These are phyloP conservation scores for Debaryomycetaceae sp. DNA, from an alignment of 1,139 yeast genomes.

Conservation along the genomic window DNA sequence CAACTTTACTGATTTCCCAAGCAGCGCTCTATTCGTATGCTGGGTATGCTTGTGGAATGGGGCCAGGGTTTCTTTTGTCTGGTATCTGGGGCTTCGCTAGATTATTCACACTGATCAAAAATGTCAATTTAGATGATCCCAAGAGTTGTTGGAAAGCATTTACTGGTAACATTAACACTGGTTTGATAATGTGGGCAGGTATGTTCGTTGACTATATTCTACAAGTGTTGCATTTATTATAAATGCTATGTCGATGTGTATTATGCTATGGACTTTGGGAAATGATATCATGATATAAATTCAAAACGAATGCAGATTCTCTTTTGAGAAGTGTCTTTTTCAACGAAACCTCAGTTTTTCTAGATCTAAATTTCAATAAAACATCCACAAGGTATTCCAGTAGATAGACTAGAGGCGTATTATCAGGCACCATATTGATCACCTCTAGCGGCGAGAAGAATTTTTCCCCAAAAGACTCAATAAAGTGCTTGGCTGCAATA, in stretches of 20 bases:
- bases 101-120: conserved; percentile 59
- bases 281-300: conserved; percentile 14
- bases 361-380: conserved; percentile 19
- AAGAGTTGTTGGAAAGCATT: conserved; percentile 80
- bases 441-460: conserved; percentile 24
- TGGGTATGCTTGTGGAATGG: conserved; percentile 79
- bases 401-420: conserved; percentile 31
- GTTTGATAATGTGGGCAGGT: conserved; percentile 75
- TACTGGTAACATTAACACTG: conserved; percentile 73
- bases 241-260: background rate
- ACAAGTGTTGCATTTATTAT: conserved; percentile 35
- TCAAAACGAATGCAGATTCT: conserved; percentile 20
- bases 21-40: conserved; percentile 61
- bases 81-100: conserved; percentile 68
- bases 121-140: conserved; percentile 77
- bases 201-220: conserved; percentile 69
- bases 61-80: conserved; percentile 76
- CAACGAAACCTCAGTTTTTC: conserved; percentile 17
- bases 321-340: conserved; percentile 29
- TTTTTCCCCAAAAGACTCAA: conserved; percentile 19
- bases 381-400: conserved; percentile 23
- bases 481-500: conserved; percentile 29
- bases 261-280: background rate
- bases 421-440: conserved; percentile 27
- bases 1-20: conserved; percentile 65